Evolutionary conservation across 257 asterid species (phyloP).

Genomic region (Jacaranda mimosifolia): DNA sequence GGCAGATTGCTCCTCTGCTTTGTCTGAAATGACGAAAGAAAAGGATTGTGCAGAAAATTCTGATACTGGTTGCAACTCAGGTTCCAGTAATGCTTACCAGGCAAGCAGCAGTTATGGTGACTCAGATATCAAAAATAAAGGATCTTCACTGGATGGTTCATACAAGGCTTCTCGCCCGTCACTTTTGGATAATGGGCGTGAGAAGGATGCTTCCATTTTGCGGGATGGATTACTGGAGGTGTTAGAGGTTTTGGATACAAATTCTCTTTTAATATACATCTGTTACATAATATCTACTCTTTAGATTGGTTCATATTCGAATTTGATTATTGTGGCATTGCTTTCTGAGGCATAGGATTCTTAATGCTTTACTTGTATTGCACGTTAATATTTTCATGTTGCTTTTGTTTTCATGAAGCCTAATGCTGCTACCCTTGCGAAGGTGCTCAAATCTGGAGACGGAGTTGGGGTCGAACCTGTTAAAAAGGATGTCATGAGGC

Average conservation of each 20-base stretch:
- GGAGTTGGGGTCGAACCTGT: conserved; percentile 79
- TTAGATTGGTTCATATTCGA: background rate
- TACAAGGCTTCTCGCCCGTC: conserved; percentile 39
- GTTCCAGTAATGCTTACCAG: conserved; percentile 31
- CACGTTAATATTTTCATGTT: conserved; percentile 29
- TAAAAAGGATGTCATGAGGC: conserved; percentile 74
- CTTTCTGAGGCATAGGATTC: background rate
- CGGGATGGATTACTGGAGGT: conserved; percentile 64
- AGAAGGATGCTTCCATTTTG: conserved; percentile 51
- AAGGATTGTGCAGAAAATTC: conserved; percentile 36
- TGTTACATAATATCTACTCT: background rate
- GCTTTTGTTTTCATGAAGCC: conserved; percentile 70
- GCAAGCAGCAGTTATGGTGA: conserved; percentile 29
- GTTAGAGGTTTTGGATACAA: conserved; percentile 62
- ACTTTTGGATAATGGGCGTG: conserved; percentile 48
- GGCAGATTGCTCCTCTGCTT: conserved; percentile 40
- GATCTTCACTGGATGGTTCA: conserved; percentile 40
- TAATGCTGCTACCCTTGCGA: conserved; percentile 54
- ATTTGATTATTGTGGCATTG: background rate
- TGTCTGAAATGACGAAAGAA: conserved; percentile 39
- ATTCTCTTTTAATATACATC: background rate
- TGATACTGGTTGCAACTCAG: conserved; percentile 43
- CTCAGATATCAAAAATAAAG: conserved; percentile 36
- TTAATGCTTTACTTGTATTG: background rate
- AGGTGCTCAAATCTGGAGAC: conserved; percentile 69